phyloP scores from a whole-genome alignment of 2,329 filamentous ascomycete genomes.

The Helicocarpus griseus region DNA sequence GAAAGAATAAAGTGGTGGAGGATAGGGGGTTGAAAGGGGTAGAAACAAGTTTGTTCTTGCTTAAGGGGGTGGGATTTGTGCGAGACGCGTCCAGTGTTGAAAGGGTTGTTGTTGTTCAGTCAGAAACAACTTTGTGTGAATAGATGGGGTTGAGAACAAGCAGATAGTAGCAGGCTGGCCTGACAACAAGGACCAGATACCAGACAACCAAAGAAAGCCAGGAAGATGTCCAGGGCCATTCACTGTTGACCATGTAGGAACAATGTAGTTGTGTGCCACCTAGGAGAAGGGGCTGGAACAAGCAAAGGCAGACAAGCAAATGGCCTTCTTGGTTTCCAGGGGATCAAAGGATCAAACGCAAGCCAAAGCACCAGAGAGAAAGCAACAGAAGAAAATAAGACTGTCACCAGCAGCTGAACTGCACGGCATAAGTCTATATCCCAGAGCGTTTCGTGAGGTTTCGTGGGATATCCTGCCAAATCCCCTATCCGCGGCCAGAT shows the following conservation, averaged over 20 bases:
- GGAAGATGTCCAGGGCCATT: neutral
- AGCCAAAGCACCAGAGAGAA: neutral
- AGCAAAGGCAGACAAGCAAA: neutral
- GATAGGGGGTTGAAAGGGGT: neutral
- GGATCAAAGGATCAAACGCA: too few relatives aligned
- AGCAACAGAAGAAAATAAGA: neutral
- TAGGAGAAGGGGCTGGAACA: neutral
- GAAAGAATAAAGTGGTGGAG: too few relatives aligned
- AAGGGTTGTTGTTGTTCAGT: neutral
- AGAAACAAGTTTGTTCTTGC: neutral
- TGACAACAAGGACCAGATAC: neutral
- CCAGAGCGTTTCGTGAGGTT: neutral
- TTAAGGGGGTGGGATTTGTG: neutral
- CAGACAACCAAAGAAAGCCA: neutral
- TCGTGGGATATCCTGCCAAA: neutral
- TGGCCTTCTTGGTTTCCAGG: neutral
- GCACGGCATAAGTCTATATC: neutral
- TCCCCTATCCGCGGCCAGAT: too few relatives aligned
- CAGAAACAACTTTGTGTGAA: neutral
- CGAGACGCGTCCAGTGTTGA: neutral
- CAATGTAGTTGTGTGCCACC: neutral
- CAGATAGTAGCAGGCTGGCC: neutral
- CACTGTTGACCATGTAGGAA: neutral
- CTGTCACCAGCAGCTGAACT: neutral
- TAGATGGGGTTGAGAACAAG: neutral